A percentile compares a stretch with the other conserved stretches of the same genome.
phyloP scores from a whole-genome alignment of 441 rosid genomes.

The Metrosideros polymorpha region DNA sequence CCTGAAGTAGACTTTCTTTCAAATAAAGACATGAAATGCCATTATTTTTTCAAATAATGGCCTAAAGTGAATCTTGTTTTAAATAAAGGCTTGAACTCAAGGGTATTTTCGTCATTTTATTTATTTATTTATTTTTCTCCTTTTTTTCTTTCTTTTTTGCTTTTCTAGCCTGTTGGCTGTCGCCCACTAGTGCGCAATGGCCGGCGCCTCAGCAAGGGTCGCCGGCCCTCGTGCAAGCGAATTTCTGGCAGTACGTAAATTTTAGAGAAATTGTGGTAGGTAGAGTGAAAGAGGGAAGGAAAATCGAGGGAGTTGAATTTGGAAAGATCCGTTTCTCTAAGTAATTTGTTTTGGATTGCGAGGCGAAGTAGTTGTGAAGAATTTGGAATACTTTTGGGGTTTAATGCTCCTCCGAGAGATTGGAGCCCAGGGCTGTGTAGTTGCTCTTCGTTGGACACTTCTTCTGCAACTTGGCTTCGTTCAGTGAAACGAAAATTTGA shows the following conservation, averaged over 20 bases:
- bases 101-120: too few relatives aligned
- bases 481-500: conserved; percentile 72
- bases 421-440: conserved; percentile 40
- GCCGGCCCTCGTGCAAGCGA: too few relatives aligned
- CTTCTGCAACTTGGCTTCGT: conserved; percentile 37
- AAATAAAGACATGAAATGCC: too few relatives aligned
- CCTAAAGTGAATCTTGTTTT: too few relatives aligned
- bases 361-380: not conserved
- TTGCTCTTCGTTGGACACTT: conserved; percentile 26
- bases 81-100: too few relatives aligned
- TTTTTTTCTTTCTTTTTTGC: too few relatives aligned
- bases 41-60: too few relatives aligned
- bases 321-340: conserved; percentile 1
- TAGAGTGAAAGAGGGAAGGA: conserved; percentile 12
- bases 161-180: too few relatives aligned
- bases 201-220: too few relatives aligned
- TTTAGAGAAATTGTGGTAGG: conserved; percentile 13
- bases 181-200: too few relatives aligned
- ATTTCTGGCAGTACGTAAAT: conserved; percentile 9
- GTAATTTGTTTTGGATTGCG: not conserved
- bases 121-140: too few relatives aligned
- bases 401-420: conserved; percentile 27
- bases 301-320: conserved; percentile 15
- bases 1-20: too few relatives aligned
- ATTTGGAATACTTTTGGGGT: not conserved